Evolutionary conservation across 441 rosid species (phyloP), one percentile per base, ranked within the genome.

Genomic region (Pelargonium exstipulatum): DNA sequence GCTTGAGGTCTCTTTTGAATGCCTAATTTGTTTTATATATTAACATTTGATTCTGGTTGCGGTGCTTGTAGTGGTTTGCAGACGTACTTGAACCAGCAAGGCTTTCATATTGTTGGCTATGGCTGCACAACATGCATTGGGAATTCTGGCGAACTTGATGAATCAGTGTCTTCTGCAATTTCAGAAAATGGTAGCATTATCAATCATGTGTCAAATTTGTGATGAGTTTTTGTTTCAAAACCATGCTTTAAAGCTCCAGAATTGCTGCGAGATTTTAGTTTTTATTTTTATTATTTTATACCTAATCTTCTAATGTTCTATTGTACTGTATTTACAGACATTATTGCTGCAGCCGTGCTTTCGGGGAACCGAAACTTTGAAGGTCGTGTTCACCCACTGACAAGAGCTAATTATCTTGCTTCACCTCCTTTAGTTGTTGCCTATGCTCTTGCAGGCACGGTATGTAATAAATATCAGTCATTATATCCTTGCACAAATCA

Each of bases 351-450:
- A 37, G 86, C 90, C 45, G 90, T 88, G 78, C 86, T 88, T 32
- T 86, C 88, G 43, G 92, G 90, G 53, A 86, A 88, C 69, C 66
- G 85, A 42, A 88, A 88, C 79, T 88, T 88, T 68, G 92, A 88
- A 76, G 92, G 86, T 1, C 87, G 84, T 69, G 83, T 88, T 67
- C 92, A 88, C 80, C 88, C 90, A 24, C 71, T 76, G 62, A 88
- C 87, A 2, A 80, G 92, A 77, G 88, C 92, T 14, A 84, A 88
- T 73, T 88, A 84, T 76, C 89, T 86, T 65, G 87, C 92, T 51
- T 88, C 90, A n/a, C 90, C 90, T 20, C 88, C 90, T 51, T 64
- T 82, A 66, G 93, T 88, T 70, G 90, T 88, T 79, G 89, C 89
- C 57, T 88, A 88, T 68, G 87, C 90, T 43, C 90, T 88, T 69